These are phyloP conservation scores for Xylaria scruposa DNA, from an alignment of 495 filamentous ascomycete genomes.

Conservation along the genomic window DNA sequence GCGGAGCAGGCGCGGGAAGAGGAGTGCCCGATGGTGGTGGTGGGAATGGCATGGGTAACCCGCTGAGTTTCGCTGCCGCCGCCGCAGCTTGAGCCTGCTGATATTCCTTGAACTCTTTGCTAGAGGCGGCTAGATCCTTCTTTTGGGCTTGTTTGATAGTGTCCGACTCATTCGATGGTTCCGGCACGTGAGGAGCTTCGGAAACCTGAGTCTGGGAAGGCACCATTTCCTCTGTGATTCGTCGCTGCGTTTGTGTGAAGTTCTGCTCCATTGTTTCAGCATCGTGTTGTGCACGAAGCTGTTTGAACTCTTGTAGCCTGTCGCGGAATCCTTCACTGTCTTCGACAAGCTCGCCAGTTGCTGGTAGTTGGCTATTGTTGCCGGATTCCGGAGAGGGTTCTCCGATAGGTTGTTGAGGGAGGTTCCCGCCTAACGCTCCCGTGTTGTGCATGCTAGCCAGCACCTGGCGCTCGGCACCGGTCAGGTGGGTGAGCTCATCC, in stretches of 20 bases:
- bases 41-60: conserved; percentile 80
- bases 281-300: conserved; percentile 64
- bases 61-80: conserved; percentile 60
- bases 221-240: conserved; percentile 27
- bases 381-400: conserved; percentile 39
- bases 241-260: conserved; percentile 31
- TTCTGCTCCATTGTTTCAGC: conserved; percentile 45
- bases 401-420: conserved; percentile 41
- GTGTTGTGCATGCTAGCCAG: conserved; percentile 39
- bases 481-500: conserved; percentile 51
- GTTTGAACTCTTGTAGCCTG: conserved; percentile 61
- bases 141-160: conserved; percentile 28
- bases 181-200: conserved; percentile 17
- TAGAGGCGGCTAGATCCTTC: conserved; percentile 57
- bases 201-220: conserved; percentile 15
- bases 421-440: conserved; percentile 37
- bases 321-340: conserved; percentile 59
- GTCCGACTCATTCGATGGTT: conserved; percentile 20
- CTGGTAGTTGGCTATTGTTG: conserved; percentile 50
- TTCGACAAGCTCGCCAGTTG: conserved; percentile 52
- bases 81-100: conserved; percentile 70
- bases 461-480: conserved; percentile 43
- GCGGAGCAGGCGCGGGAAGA: conserved; percentile 84
- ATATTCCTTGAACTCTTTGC: conserved; percentile 90
- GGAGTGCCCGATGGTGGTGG: conserved; percentile 63